Base-by-base conservation (phyloP, 768 basidiomycete species). In the Glaciozyma antarctica region DNA sequence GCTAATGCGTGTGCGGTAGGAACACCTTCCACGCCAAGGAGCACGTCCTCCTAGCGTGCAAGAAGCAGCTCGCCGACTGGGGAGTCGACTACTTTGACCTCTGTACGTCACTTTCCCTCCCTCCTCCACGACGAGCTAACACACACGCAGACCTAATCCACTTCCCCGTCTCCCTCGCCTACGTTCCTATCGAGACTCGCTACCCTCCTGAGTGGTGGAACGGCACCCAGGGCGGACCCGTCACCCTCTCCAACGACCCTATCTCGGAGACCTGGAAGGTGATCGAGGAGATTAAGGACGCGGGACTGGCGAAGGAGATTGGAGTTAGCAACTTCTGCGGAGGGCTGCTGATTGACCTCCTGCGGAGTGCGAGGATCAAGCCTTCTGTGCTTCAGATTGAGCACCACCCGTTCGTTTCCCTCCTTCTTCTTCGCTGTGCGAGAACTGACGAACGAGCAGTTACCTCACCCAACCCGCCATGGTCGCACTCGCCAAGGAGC, bases 1-100 rank as follows among this genome's bases (percentile, higher is more conserved):
- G 22, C n/a, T 41, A 8, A 9, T 38, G 30, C 10, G 17, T n/a
- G 30, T 34, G 17, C 19, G 2, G 91, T 44, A 92, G 90, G 90
- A 92, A 91, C 77, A 88, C 88, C 8, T 88, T 86, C 80, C 89
- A 94, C 74, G 84, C 85, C 54, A 82, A 81, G 64, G 85, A 90
- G 66, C 69, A 86, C 81, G 86, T 83, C 63, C 82, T 82, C 74
- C 74, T 77, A 41, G 72, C 82, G 13, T 76, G 82, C 48, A 82
- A 82, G 75, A 80, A 79, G 77, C 88, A 90, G 73, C 84, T 94
- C 24, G 78, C 78, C 8, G 81, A 83, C 72, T 94, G 90, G 90
- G 88, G 88, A 32, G 79, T 93, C 52, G 86, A 87, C 30, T 89
- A 76, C 72, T 77, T 76, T 69, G 77, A 77, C 64, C 71, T 77